Conservation (phyloP, 305 asterid genomes). For the Fraxinus ornus region DNA sequence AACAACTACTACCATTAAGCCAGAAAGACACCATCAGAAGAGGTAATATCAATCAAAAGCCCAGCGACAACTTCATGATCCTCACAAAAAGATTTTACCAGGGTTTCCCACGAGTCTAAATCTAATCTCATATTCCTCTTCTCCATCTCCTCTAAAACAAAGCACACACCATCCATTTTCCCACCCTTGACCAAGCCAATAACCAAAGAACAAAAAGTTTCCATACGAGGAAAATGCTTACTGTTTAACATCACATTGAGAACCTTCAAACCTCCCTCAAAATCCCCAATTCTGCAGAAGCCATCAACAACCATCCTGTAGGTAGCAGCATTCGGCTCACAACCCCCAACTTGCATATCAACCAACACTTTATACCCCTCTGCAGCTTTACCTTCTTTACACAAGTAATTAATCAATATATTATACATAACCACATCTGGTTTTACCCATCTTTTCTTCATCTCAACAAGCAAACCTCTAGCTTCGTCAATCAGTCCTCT, state of each 20-base stretch:
- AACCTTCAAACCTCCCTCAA: slow-evolving; percentile 59
- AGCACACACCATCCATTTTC: slow-evolving; percentile 53
- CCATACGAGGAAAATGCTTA: slow-evolving; percentile 56
- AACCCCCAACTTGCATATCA: slow-evolving; percentile 72
- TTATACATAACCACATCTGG: slow-evolving; percentile 76
- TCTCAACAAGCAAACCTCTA: slow-evolving; percentile 56
- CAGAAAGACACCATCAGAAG: slow-evolving; percentile 7
- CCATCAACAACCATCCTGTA: slow-evolving; percentile 80
- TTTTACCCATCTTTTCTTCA: slow-evolving; percentile 69
- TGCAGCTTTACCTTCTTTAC: slow-evolving; percentile 44
- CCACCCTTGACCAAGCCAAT: slow-evolving; percentile 55
- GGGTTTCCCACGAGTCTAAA: slow-evolving; percentile 54
- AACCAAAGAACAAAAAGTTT: slow-evolving; percentile 45
- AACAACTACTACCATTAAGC: neutral
- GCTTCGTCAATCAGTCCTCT: slow-evolving; percentile 65
- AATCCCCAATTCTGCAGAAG: slow-evolving; percentile 54
- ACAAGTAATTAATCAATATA: slow-evolving; percentile 50
- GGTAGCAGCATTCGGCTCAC: slow-evolving; percentile 70
- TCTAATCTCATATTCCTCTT: slow-evolving; percentile 53
- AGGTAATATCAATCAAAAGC: slow-evolving; percentile 27
- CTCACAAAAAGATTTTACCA: slow-evolving; percentile 46
- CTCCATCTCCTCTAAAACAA: slow-evolving; percentile 75
- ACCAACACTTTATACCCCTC: slow-evolving; percentile 70
- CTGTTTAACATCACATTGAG: slow-evolving; percentile 64
- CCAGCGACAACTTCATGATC: slow-evolving; percentile 20